A percentile compares a stretch with the other conserved stretches of the same genome.
phyloP scores from a whole-genome alignment of 2,329 filamentous ascomycete species.

The Dothistroma pini region DNA sequence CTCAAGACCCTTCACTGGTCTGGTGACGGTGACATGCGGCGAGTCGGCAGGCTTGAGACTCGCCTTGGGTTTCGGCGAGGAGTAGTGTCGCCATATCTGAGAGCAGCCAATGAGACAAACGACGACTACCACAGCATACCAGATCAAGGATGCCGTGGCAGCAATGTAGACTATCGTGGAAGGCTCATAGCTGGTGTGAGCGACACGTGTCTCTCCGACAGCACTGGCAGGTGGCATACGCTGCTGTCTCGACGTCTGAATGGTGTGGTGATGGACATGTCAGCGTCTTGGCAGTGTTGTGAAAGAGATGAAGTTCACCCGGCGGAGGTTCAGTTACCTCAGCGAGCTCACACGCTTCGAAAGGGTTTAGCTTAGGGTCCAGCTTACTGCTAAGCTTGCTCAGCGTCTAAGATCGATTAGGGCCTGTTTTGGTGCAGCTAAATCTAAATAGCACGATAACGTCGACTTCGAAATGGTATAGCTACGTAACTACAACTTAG shows the following conservation, averaged over 20 bases:
- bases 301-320: not conserved
- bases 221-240: conserved; percentile 26
- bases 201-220: conserved; percentile 23
- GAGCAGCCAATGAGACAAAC: conserved; percentile 58
- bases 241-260: not conserved
- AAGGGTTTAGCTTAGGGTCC: no score
- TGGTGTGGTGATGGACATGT: not conserved
- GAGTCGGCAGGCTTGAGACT: conserved; percentile 42
- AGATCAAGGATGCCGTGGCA: conserved; percentile 32
- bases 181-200: conserved; percentile 10
- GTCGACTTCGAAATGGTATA: no score
- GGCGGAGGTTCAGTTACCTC: not conserved
- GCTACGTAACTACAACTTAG: no score
- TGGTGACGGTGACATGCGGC: conserved; percentile 84
- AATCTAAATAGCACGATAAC: no score
- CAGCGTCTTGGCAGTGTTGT: not conserved
- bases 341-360: no score
- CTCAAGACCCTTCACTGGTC: conserved; percentile 90
- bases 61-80: conserved; percentile 34
- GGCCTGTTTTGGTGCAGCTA: no score
- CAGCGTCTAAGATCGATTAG: no score
- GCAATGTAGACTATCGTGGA: conserved; percentile 25
- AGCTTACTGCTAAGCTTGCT: no score
- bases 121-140: conserved; percentile 47
- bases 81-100: conserved; percentile 58